Evolutionary conservation across 192 early-diverging fungal species (phyloP).

Genomic region (Coemansia sp.): DNA sequence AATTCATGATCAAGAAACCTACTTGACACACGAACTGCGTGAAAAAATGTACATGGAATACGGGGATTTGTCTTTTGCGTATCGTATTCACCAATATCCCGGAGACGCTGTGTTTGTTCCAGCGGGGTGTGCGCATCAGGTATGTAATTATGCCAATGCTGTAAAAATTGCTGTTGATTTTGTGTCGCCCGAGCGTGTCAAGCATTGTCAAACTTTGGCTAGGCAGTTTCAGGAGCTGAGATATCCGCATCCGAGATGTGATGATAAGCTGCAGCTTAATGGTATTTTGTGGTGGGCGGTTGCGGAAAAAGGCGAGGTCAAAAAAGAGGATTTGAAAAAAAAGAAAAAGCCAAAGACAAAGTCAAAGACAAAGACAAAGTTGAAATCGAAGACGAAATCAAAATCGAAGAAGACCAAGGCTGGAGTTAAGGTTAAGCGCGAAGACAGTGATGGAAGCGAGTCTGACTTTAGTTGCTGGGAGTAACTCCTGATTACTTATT

Average conservation of each 20-base stretch:
- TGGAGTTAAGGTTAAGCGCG: no score
- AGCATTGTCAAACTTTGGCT: conserved; percentile 48
- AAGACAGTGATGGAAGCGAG: no score
- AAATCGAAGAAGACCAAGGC: no score
- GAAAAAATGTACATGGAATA: conserved; percentile 37
- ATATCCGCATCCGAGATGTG: conserved; percentile 30
- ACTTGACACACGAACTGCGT: conserved; percentile 56
- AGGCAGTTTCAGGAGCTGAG: conserved; percentile 56
- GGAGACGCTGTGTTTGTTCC: conserved; percentile 80
- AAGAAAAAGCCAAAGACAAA: no score
- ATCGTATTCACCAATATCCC: conserved; percentile 65
- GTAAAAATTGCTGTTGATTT: conserved; percentile 77
- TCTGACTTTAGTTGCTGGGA: no score
- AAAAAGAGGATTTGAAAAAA: no score
- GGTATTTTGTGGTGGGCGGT: conserved; percentile 54
- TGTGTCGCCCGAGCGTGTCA: conserved; percentile 65
- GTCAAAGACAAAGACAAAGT: no score
- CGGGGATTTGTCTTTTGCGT: conserved; percentile 24
- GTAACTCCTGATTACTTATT: no score
- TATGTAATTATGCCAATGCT: conserved; percentile 65
- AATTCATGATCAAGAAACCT: conserved; percentile 71
- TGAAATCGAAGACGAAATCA: no score
- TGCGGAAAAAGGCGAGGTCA: conserved; percentile 10
- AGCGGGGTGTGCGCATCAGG: conserved; percentile 76
- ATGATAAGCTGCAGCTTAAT: conserved; percentile 59